phyloP scores from a whole-genome alignment of 805 yeast genomes.

The Metschnikowia arizonensis region DNA sequence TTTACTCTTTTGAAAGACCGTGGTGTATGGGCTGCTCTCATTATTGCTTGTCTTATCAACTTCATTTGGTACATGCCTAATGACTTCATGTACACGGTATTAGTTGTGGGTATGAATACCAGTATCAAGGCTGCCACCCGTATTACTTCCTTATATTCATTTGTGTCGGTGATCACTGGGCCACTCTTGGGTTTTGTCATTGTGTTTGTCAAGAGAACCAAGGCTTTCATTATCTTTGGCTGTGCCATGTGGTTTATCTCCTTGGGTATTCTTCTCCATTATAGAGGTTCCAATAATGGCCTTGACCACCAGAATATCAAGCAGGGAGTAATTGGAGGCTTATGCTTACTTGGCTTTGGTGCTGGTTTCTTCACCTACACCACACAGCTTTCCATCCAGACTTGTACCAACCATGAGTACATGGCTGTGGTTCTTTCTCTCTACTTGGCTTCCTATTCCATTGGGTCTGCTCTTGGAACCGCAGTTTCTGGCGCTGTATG shows the following conservation, averaged over 20 bases:
- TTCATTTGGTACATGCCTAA: conserved; percentile 66
- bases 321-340: conserved; percentile 61
- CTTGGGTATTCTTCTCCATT: conserved; percentile 56
- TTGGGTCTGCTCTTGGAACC: conserved; percentile 63
- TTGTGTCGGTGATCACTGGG: conserved; percentile 60
- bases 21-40: conserved; percentile 69
- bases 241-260: conserved; percentile 54
- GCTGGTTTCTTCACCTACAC: conserved; percentile 70
- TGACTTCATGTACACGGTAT: conserved; percentile 63
- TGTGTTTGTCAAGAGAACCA: conserved; percentile 46
- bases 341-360: conserved; percentile 65
- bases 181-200: conserved; percentile 52
- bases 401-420: conserved; percentile 57
- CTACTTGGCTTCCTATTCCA: conserved; percentile 52
- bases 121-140: conserved; percentile 61
- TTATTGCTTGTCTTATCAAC: conserved; percentile 54
- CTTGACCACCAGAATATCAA: conserved; percentile 25
- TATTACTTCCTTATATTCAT: conserved; percentile 58
- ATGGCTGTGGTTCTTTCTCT: conserved; percentile 60
- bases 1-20: conserved; percentile 56
- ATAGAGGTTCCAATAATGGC: conserved; percentile 47
- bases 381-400: conserved; percentile 56
- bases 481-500: conserved; percentile 69
- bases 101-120: conserved; percentile 60
- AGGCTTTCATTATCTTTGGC: conserved; percentile 59